Conservation (phyloP, 495 filamentous ascomycete species). For the Tricharina praecox region DNA sequence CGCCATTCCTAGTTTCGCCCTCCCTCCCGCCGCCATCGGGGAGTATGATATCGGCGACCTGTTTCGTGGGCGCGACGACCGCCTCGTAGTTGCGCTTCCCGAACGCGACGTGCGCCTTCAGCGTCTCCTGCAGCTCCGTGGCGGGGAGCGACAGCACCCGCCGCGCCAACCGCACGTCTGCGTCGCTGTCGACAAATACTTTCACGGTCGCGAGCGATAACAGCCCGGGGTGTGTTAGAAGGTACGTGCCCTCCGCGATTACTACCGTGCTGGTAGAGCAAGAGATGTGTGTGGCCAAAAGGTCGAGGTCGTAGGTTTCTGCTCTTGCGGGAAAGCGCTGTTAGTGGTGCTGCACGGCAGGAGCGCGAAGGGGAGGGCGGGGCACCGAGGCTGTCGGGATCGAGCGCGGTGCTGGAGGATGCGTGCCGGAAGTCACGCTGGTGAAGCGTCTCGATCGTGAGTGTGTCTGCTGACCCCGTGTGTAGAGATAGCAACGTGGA, state of each 20-base stretch:
- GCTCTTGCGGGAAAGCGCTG: too few relatives aligned
- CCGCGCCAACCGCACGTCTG: constrained; percentile 23
- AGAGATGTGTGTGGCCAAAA: too few relatives aligned
- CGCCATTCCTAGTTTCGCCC: too few relatives aligned
- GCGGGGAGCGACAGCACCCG: constrained; percentile 1
- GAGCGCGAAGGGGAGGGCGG: too few relatives aligned
- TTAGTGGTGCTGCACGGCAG: too few relatives aligned
- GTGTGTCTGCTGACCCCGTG: neutral
- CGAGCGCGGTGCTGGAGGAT: neutral
- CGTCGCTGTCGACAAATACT: constrained; percentile 2
- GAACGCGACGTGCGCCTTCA: neutral
- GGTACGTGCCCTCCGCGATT: too few relatives aligned
- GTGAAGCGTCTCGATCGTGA: neutral
- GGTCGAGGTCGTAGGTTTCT: too few relatives aligned
- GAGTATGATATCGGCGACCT: neutral
- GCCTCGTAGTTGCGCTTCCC: neutral
- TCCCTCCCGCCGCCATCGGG: neutral
- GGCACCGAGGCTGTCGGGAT: too few relatives aligned
- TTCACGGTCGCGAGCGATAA: too few relatives aligned
- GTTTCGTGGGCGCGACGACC: neutral
- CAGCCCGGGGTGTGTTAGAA: too few relatives aligned
- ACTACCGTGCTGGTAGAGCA: too few relatives aligned
- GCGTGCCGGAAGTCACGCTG: neutral
- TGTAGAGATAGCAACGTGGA: neutral
- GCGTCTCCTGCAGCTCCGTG: neutral